Evolutionary conservation across 768 basidiomycete species (phyloP).

Genomic region (Kwoniella sp.): DNA sequence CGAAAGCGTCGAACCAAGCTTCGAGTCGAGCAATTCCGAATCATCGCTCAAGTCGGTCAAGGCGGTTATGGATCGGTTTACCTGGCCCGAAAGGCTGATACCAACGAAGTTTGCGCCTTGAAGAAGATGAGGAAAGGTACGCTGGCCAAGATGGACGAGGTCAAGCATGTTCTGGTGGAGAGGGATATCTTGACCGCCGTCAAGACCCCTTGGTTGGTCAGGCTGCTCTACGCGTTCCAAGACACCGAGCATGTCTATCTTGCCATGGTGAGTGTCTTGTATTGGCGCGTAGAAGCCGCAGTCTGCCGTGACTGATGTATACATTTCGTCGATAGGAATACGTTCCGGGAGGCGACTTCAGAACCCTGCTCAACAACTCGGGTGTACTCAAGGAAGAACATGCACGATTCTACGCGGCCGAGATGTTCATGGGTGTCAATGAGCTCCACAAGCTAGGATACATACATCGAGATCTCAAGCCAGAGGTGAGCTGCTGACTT

Average conservation of each 20-base stretch:
- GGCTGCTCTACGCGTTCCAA: slow-evolving; percentile 94
- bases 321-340: slow-evolving; percentile 71
- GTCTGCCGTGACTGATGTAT: slow-evolving; percentile 11
- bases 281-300: not conserved
- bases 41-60: slow-evolving; percentile 98
- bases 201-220: slow-evolving; percentile 95
- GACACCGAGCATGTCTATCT: slow-evolving; percentile 88
- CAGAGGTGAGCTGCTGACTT: slow-evolving; percentile 67
- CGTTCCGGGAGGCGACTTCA: slow-evolving; percentile 96
- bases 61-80: slow-evolving; percentile 99
- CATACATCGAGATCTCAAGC: slow-evolving; percentile 96
- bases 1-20: slow-evolving; percentile 90
- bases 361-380: slow-evolving; percentile 94
- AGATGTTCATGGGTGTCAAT: slow-evolving; percentile 94
- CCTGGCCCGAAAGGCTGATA: slow-evolving; percentile 90
- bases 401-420: slow-evolving; percentile 92
- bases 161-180: slow-evolving; percentile 97
- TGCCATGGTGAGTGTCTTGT: slow-evolving; percentile 67
- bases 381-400: slow-evolving; percentile 97
- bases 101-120: slow-evolving; percentile 92
- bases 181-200: slow-evolving; percentile 96
- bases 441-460: slow-evolving; percentile 97
- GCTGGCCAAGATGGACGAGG: slow-evolving; percentile 97
- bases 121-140: slow-evolving; percentile 98
- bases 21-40: slow-evolving; percentile 91